Percentiles rank a stretch among this genome's conserved stretches.
phyloP scores from a whole-genome alignment of 495 filamentous ascomycete species.

The Talaromyces thailandensis region DNA sequence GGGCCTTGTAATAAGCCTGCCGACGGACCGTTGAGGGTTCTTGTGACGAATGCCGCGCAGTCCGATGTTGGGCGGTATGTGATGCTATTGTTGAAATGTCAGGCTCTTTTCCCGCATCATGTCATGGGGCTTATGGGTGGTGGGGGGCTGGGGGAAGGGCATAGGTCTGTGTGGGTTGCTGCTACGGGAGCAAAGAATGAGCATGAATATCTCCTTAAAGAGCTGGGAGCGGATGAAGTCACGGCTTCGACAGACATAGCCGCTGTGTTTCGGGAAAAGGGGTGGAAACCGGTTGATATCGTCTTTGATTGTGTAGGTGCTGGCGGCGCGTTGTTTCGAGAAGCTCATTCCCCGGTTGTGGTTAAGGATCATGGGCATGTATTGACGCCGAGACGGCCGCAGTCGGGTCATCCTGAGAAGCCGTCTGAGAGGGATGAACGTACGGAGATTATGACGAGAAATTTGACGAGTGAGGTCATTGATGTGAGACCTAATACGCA shows the following conservation, averaged over 20 bases:
- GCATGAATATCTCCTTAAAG: slow-evolving; percentile 17
- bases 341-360: slow-evolving; percentile 23
- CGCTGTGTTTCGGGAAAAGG: slow-evolving; percentile 19
- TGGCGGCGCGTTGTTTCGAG: slow-evolving; percentile 22
- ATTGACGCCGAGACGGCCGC: slow-evolving; percentile 15
- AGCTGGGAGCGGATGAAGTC: slow-evolving; percentile 24
- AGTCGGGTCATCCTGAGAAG: slow-evolving; percentile 3
- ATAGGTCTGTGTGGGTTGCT: slow-evolving; percentile 24
- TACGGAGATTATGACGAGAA: slow-evolving; percentile 12
- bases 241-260: slow-evolving; percentile 18
- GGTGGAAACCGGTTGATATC: slow-evolving; percentile 29
- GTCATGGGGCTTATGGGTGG: slow-evolving; percentile 12
- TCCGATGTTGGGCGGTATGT: slow-evolving; percentile 30
- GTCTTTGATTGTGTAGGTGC: slow-evolving; percentile 26
- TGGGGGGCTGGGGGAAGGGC: not conserved
- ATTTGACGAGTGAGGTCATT: slow-evolving; percentile 26
- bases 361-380: slow-evolving; percentile 27
- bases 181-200: slow-evolving; percentile 24
- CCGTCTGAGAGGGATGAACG: slow-evolving; percentile 2
- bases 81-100: slow-evolving; percentile 26
- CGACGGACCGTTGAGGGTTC: slow-evolving; percentile 18
- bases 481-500: slow-evolving; percentile 26
- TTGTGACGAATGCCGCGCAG: slow-evolving; percentile 29
- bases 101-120: slow-evolving; percentile 21
- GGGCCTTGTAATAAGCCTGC: slow-evolving; percentile 9